Evolutionary conservation across 2,329 filamentous ascomycete species (phyloP).

Genomic region (Calonectria pseudoturangicola): DNA sequence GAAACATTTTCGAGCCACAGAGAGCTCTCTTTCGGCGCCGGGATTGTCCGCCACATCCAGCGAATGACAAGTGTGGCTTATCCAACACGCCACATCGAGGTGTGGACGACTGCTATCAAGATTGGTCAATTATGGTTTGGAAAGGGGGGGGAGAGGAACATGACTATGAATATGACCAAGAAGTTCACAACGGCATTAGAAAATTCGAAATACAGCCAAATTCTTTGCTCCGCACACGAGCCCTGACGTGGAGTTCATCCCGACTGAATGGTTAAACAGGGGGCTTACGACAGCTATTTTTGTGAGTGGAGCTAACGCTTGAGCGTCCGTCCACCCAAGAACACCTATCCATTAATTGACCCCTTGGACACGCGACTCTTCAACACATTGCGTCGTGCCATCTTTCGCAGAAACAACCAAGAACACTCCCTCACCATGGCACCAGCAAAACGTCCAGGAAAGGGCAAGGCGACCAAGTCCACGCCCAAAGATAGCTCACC

Average conservation of each 20-base stretch:
- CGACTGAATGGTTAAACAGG: constrained; percentile 18
- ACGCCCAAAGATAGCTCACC: constrained; percentile 59
- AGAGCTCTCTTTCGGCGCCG: constrained; percentile 40
- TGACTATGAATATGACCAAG: not conserved
- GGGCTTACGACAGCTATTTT: constrained; percentile 38
- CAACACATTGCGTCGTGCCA: constrained; percentile 28
- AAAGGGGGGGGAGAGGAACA: not conserved
- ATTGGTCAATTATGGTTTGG: not conserved
- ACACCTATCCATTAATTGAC: constrained; percentile 44
- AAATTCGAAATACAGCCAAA: no score
- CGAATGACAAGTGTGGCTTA: constrained; percentile 1
- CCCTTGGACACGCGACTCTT: constrained; percentile 37
- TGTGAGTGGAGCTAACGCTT: constrained; percentile 37
- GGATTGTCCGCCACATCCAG: constrained; percentile 51
- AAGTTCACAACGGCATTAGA: not conserved
- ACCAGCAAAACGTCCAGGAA: constrained; percentile 59
- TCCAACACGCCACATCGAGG: constrained; percentile 27
- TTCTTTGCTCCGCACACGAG: not conserved
- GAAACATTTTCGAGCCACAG: constrained; percentile 48
- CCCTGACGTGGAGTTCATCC: not conserved
- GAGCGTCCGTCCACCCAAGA: constrained; percentile 42
- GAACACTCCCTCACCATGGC: constrained; percentile 52
- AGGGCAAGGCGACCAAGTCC: constrained; percentile 55
- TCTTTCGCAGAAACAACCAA: constrained; percentile 22
- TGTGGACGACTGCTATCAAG: not conserved